Conservation (phyloP, 179 eudicot species). For the Spergularia azorica region DNA sequence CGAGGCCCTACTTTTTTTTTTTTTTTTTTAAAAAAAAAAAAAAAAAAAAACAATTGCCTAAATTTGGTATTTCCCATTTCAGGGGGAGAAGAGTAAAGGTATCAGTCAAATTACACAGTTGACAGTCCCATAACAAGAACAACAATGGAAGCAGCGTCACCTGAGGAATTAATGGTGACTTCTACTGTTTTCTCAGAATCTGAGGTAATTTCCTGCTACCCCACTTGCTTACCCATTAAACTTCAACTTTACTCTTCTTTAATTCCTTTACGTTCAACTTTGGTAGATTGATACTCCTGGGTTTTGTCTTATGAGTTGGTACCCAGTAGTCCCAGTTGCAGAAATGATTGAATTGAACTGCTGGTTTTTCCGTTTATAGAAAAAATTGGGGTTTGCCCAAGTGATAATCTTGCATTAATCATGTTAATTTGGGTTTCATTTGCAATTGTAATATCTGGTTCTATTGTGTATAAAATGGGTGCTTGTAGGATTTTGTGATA, state of each 20-base stretch:
- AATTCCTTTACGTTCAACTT: background rate
- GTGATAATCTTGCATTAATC: constrained; percentile 5
- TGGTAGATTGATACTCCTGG: background rate
- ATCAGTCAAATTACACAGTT: background rate
- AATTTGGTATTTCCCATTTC: no score
- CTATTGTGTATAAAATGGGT: background rate
- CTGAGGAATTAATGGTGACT: constrained; percentile 10
- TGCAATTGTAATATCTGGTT: background rate
- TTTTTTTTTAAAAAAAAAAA: no score
- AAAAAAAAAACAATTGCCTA: no score
- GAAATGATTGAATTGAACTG: background rate
- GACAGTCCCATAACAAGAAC: background rate
- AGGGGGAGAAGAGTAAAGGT: background rate
- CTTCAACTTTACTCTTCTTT: background rate
- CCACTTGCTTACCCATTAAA: no score
- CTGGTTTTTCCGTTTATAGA: no score
- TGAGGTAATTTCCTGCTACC: constrained; percentile 23
- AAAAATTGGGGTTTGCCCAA: background rate
- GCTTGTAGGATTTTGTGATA: background rate
- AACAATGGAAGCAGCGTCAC: constrained; percentile 22
- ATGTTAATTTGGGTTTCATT: background rate
- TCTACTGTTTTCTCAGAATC: constrained; percentile 32
- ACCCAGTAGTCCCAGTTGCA: background rate
- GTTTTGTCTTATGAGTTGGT: background rate
- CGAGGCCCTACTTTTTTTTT: no score